Conservation (phyloP, 2,329 filamentous ascomycete genomes). For the Aspergillus sclerotialis region DNA sequence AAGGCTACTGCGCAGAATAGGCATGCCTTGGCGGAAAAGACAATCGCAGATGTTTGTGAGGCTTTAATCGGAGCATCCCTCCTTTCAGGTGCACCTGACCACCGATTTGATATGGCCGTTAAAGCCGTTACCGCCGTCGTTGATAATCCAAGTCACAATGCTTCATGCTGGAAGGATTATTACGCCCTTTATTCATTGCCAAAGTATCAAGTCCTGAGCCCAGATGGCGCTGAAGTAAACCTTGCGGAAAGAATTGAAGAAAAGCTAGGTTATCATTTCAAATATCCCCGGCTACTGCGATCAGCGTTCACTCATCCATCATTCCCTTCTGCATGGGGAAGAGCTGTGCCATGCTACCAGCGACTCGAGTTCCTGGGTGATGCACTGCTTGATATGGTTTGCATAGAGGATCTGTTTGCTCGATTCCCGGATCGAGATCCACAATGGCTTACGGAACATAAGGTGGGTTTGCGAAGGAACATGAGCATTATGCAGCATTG, state of each 20-base stretch:
- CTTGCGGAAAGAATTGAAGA: slow-evolving; percentile 58
- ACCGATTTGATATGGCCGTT: slow-evolving; percentile 54
- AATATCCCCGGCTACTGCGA: slow-evolving; percentile 65
- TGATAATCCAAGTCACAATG: slow-evolving; percentile 60
- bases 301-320: slow-evolving; percentile 88
- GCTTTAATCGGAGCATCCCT: slow-evolving; percentile 83
- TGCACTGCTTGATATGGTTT: slow-evolving; percentile 76
- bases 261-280: slow-evolving; percentile 61
- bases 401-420: slow-evolving; percentile 74
- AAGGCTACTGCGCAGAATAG: slow-evolving; percentile 34
- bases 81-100: slow-evolving; percentile 45
- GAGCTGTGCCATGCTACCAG: slow-evolving; percentile 82
- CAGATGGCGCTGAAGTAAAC: slow-evolving; percentile 62
- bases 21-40: slow-evolving; percentile 77
- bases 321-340: slow-evolving; percentile 65
- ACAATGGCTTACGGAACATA: slow-evolving; percentile 97
- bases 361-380: slow-evolving; percentile 89
- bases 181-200: slow-evolving; percentile 61
- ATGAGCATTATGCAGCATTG: background rate
- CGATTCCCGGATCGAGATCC: slow-evolving; percentile 73
- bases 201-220: slow-evolving; percentile 57
- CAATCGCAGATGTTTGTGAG: slow-evolving; percentile 89
- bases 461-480: slow-evolving; percentile 36
- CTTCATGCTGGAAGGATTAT: slow-evolving; percentile 67
- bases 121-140: slow-evolving; percentile 56